These are phyloP conservation scores for Cymbidium sinense DNA, from an alignment of 106 monocot genomes.

Conservation along the genomic window DNA sequence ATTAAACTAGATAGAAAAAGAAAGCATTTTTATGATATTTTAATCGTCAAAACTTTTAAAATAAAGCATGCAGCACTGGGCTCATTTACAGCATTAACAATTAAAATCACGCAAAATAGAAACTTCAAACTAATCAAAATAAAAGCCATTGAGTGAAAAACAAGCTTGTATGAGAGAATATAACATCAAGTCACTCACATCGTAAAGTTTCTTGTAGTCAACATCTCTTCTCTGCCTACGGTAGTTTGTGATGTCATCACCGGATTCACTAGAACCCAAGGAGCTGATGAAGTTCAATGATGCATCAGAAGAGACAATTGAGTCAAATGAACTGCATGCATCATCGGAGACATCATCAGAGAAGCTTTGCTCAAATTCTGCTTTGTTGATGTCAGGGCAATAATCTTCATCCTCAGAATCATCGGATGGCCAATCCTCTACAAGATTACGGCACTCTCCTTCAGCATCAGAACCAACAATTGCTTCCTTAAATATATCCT, in stretches of 20 bases:
- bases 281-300: constrained; percentile 19
- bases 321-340: constrained; percentile 30
- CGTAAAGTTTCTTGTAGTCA: constrained; percentile 81
- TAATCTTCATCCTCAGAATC: constrained; percentile 89
- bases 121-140: constrained; percentile 1
- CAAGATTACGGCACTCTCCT: constrained; percentile 23
- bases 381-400: constrained; percentile 41
- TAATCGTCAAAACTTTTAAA: too few species aligned
- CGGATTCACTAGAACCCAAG: constrained; percentile 32
- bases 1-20: too few species aligned
- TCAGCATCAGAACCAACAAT: constrained; percentile 22
- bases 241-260: constrained; percentile 33
- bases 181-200: constrained; percentile 45
- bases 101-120: not conserved
- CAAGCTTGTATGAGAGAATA: not conserved
- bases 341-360: constrained; percentile 28
- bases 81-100: too few species aligned
- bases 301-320: constrained; percentile 34
- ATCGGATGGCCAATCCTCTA: constrained; percentile 81
- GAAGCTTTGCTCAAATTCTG: constrained; percentile 20
- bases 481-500: constrained; percentile 87
- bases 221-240: constrained; percentile 57
- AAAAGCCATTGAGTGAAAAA: not conserved
- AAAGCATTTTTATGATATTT: too few species aligned
- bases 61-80: too few species aligned